Percentiles rank a stretch among this genome's conserved stretches.
Conservation (phyloP, 164 flowering plant species). For the Aristolochia contorta region DNA sequence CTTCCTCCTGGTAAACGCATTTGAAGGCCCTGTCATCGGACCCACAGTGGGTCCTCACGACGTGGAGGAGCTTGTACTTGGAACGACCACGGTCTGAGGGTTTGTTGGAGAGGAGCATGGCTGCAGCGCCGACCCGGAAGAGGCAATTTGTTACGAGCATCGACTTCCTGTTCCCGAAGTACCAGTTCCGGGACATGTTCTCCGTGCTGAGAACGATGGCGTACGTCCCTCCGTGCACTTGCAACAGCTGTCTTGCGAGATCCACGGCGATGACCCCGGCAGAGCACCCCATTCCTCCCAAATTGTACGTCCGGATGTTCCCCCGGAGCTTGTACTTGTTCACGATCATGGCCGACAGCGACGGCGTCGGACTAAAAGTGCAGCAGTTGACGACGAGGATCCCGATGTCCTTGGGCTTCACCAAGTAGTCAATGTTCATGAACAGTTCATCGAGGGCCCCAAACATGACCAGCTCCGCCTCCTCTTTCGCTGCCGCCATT, state of each 20-base stretch:
- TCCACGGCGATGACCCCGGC: constrained; percentile 74
- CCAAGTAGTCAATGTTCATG: constrained; percentile 22
- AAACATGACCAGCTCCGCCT: constrained; percentile 43
- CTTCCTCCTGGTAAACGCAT: constrained; percentile 75
- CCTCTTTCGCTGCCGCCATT: constrained; percentile 10
- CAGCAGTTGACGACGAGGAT: constrained; percentile 74
- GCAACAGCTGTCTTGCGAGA: constrained; percentile 61
- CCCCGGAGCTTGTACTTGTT: constrained; percentile 66
- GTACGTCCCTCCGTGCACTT: constrained; percentile 55
- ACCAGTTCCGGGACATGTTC: constrained; percentile 78
- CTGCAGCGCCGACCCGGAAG: constrained; percentile 70
- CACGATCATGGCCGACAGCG: constrained; percentile 68
- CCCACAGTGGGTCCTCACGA: constrained; percentile 64
- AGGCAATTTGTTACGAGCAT: constrained; percentile 73
- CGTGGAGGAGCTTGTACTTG: constrained; percentile 63
- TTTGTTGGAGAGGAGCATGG: constrained; percentile 56
- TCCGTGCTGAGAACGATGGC: constrained; percentile 85
- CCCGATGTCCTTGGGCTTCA: constrained; percentile 66
- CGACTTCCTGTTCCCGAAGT: constrained; percentile 64
- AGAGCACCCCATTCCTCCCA: constrained; percentile 87
- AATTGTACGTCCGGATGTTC: constrained; percentile 45
- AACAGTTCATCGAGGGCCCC: constrained; percentile 62
- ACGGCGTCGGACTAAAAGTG: constrained; percentile 70
- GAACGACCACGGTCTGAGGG: constrained; percentile 31
- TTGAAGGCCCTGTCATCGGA: constrained; percentile 58